phyloP scores from a whole-genome alignment of 768 basidiomycete genomes.

The Chalciporus sphaerocephalus region DNA sequence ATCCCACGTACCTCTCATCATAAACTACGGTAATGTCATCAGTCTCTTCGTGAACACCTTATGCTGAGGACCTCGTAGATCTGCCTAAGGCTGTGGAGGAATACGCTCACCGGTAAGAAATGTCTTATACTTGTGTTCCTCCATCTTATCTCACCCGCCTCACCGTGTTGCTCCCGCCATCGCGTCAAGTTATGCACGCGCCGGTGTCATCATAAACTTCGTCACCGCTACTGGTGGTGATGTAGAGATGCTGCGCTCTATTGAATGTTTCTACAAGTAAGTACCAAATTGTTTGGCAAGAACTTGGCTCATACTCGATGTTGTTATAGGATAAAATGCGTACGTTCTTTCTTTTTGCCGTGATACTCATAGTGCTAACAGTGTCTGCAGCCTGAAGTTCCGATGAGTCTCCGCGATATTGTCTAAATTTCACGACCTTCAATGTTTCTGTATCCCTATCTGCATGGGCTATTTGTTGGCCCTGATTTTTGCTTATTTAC shows the following conservation, averaged over 20 bases:
- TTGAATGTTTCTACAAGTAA: slow-evolving; percentile 98
- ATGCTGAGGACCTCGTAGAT: slow-evolving; percentile 43
- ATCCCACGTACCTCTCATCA: slow-evolving; percentile 84
- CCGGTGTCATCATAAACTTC: slow-evolving; percentile 93
- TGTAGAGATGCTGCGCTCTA: slow-evolving; percentile 96
- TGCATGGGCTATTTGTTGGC: slow-evolving; percentile 40
- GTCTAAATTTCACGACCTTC: slow-evolving; percentile 54
- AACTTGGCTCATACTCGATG: slow-evolving; percentile 13
- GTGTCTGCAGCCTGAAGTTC: slow-evolving; percentile 74
- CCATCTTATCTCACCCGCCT: slow-evolving; percentile 9
- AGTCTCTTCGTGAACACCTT: not conserved
- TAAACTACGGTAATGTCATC: slow-evolving; percentile 75
- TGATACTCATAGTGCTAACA: slow-evolving; percentile 19
- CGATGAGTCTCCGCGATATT: slow-evolving; percentile 85
- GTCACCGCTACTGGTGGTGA: slow-evolving; percentile 97
- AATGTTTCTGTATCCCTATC: slow-evolving; percentile 80
- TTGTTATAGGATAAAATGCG: slow-evolving; percentile 75
- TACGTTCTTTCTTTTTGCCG: slow-evolving; percentile 37
- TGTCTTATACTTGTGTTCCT: not conserved
- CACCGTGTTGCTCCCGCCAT: slow-evolving; percentile 80
- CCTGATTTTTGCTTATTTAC: slow-evolving; percentile 32
- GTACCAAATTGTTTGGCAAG: slow-evolving; percentile 18
- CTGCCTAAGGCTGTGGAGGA: slow-evolving; percentile 94
- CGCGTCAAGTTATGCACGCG: slow-evolving; percentile 75
- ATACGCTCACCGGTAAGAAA: slow-evolving; percentile 82